phyloP scores from a whole-genome alignment of 2,329 filamentous ascomycete genomes.

The Kalmusia sp. region DNA sequence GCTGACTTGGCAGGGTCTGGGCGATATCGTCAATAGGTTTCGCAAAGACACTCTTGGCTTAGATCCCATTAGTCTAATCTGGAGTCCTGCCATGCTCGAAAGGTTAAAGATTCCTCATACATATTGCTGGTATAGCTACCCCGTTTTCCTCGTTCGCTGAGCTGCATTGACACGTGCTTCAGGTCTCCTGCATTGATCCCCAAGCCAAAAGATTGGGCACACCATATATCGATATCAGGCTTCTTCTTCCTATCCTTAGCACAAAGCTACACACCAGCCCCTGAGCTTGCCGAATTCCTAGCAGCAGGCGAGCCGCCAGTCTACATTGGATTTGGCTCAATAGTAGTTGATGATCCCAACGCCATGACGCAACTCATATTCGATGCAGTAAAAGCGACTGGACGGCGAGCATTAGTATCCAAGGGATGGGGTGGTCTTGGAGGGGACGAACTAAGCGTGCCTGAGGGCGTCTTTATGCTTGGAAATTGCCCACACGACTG shows the following conservation, averaged over 20 bases:
- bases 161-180: conserved; percentile 10
- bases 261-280: conserved; percentile 47
- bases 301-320: conserved; percentile 49
- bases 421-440: conserved; percentile 90
- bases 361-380: conserved; percentile 51
- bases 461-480: conserved; percentile 80
- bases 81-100: conserved; percentile 80
- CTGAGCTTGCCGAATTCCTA: conserved; percentile 49
- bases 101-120: conserved; percentile 82
- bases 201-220: conserved; percentile 55
- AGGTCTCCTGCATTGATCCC: conserved; percentile 52
- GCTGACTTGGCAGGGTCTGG: conserved; percentile 91
- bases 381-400: conserved; percentile 58
- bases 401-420: conserved; percentile 80
- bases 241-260: conserved; percentile 51
- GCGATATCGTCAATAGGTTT: conserved; percentile 90
- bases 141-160: not conserved
- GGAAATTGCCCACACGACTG: conserved; percentile 89
- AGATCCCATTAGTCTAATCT: conserved; percentile 79
- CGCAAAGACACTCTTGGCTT: conserved; percentile 76
- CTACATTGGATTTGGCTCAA: conserved; percentile 52
- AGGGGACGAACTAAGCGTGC: conserved; percentile 67
- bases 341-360: conserved; percentile 52
- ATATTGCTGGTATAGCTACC: conserved; percentile 76
- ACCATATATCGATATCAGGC: conserved; percentile 49